Evolutionary conservation across 345 rosid species (phyloP).

Genomic region (Heritiera littoralis): DNA sequence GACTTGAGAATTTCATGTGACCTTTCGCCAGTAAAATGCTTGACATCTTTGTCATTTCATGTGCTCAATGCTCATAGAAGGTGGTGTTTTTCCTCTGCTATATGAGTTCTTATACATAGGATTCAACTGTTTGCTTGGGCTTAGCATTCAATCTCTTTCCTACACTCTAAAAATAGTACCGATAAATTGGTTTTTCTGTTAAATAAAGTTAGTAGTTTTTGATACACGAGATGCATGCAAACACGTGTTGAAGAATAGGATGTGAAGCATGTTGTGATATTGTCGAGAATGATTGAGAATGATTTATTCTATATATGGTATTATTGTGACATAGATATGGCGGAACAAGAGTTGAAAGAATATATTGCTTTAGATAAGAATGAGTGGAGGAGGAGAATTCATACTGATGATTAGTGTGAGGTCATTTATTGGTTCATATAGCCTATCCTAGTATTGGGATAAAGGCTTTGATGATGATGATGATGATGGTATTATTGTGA

Average conservation of each 20-base stretch:
- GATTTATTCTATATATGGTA: neutral
- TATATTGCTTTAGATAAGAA: no score
- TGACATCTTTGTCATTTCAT: neutral
- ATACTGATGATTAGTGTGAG: no score
- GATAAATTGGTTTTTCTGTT: neutral
- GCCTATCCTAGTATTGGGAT: no score
- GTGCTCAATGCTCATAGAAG: conserved; percentile 8
- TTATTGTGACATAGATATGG: neutral
- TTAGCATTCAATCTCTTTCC: neutral
- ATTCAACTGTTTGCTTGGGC: neutral
- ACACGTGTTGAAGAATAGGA: neutral
- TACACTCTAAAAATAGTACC: neutral
- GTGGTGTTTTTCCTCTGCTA: neutral
- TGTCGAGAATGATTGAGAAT: neutral
- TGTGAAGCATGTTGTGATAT: neutral
- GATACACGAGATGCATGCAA: neutral
- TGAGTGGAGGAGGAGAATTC: no score
- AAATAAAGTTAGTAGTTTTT: neutral
- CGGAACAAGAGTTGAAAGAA: neutral
- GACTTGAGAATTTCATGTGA: conserved; percentile 9
- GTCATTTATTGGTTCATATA: no score
- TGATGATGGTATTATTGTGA: neutral
- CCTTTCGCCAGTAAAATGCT: conserved; percentile 10
- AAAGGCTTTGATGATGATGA: no score
- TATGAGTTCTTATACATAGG: neutral